Percentiles rank a stretch among this genome's conserved stretches.
Conservation (phyloP, 202 grass and related monocot species). For the Hordeum pubiflorum region DNA sequence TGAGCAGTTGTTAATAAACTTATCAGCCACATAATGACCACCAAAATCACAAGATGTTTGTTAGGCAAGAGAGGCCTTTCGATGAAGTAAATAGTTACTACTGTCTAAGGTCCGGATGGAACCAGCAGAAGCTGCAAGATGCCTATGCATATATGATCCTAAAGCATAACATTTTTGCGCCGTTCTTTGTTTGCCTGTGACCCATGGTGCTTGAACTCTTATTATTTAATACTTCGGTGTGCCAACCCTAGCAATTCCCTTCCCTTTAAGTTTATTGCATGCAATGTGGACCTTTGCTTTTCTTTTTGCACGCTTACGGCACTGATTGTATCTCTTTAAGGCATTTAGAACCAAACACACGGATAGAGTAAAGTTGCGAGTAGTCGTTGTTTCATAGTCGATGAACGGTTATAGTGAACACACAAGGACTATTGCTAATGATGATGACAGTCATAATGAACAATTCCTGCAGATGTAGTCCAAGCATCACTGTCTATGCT, state of each 20-base stretch:
- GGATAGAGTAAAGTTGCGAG: background rate
- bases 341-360: background rate
- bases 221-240: background rate
- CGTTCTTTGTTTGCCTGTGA: background rate
- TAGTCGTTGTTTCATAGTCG: background rate
- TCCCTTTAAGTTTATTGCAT: background rate
- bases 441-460: constrained; percentile 1
- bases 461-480: constrained; percentile 59
- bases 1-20: background rate
- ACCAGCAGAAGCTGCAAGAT: background rate
- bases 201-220: background rate
- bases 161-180: background rate
- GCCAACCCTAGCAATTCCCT: background rate
- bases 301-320: background rate
- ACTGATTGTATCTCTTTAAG: background rate
- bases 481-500: constrained; percentile 58
- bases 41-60: background rate
- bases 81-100: background rate
- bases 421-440: constrained; percentile 1
- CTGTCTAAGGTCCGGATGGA: background rate
- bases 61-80: background rate
- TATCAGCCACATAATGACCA: background rate
- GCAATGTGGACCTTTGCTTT: background rate
- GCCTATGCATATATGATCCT: background rate
- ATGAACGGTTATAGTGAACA: background rate